Evolutionary conservation across 2,329 filamentous ascomycete species (phyloP).

Genomic region (Ilyonectria robusta): DNA sequence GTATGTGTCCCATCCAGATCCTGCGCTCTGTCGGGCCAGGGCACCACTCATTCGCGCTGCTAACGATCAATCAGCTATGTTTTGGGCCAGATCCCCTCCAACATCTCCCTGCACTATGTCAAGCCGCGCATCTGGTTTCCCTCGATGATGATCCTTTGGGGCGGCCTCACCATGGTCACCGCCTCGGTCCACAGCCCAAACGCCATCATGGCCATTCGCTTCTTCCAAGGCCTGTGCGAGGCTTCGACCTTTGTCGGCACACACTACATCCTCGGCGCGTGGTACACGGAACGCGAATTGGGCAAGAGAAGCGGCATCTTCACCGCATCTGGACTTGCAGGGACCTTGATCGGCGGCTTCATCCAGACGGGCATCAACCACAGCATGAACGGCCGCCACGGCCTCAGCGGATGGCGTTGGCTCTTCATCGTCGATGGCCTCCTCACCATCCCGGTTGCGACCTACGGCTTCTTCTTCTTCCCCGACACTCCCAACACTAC

Average conservation of each 20-base stretch:
- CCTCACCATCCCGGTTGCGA: constrained; percentile 55
- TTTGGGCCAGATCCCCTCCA: constrained; percentile 73
- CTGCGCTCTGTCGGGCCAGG: too few species aligned
- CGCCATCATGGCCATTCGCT: constrained; percentile 57
- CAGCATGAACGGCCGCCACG: constrained; percentile 59
- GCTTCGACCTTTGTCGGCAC: constrained; percentile 58
- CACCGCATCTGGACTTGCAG: constrained; percentile 71
- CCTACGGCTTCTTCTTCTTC: constrained; percentile 54
- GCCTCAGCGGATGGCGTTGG: constrained; percentile 77
- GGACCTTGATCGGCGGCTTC: constrained; percentile 67
- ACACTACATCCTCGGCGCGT: constrained; percentile 63
- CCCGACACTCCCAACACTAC: constrained; percentile 63
- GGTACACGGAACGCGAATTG: constrained; percentile 73
- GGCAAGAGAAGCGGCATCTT: constrained; percentile 76
- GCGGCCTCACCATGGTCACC: constrained; percentile 71
- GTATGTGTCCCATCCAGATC: constrained; percentile 39
- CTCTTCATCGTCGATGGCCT: constrained; percentile 79
- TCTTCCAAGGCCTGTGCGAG: constrained; percentile 57
- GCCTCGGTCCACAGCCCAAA: constrained; percentile 56
- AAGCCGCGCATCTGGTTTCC: constrained; percentile 76
- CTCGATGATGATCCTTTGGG: constrained; percentile 75
- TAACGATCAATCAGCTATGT: constrained; percentile 51
- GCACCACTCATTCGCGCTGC: not conserved
- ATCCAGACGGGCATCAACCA: constrained; percentile 74
- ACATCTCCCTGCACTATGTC: constrained; percentile 74